Evolutionary conservation across 305 asterid species (phyloP), one percentile per base, ranked within the genome.

Genomic region (Ajuga reptans): DNA sequence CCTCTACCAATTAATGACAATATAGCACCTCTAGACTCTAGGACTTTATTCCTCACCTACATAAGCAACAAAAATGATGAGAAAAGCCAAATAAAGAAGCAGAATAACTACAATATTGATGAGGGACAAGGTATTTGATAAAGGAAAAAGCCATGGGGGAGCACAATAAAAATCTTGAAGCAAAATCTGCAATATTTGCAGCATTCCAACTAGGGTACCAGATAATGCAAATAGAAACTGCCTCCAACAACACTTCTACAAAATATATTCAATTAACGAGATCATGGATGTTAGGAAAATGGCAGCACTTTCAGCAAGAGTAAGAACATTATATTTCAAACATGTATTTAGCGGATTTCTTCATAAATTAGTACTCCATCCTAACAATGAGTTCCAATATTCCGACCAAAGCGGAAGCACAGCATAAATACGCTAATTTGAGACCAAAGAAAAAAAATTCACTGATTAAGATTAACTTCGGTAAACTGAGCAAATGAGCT

Each of bases 1-100:
- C 99, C 97, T 74, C 99, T 87, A 53, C 91, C 93, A 70, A 90
- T 64, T 66, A 93, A 78, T 11, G 99, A 93, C 76, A 89, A 81
- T 74, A 87, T 78, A 31, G 85, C 84, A 55, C 97, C 99, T 79
- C 92, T 87, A 16, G 98, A 93, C 76, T 83, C 96, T 81, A 93
- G 81, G 17, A 93, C 99, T 84, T 86, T 93, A 75, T 64, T 85
- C 76, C 91, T 86, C 78, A 93, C 95, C 99, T 93, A 67, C 70
- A 69, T 4, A 67, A 64, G 51, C 49, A 66, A 72, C 71, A 75
- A 77, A 45, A 67, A 15, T 47, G 33, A 53, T 42, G 64, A 31
- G 31, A 49, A 46, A 67, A 12, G 2, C 47, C 12, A 52, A 65
- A 47, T 18, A 69, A 2, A 36, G 17, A 53, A 77, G 69, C 31